Evolutionary conservation across 1,284 basidiomycete species (phyloP).

Genomic region (Ganoderma lingzhi): DNA sequence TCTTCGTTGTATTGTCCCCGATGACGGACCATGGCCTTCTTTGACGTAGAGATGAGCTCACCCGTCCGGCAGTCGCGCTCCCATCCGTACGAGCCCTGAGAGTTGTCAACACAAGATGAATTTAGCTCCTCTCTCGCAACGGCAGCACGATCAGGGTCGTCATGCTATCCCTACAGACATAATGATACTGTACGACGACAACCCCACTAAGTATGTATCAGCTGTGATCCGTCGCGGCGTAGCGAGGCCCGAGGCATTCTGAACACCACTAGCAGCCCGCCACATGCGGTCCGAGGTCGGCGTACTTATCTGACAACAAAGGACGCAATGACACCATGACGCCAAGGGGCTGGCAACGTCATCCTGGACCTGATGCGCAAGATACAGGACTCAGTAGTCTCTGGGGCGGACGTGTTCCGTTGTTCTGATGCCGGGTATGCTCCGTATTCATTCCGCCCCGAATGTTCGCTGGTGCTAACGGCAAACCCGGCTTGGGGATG

Average conservation of each 20-base stretch:
- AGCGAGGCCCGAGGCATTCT: background rate
- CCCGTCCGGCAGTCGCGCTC: background rate
- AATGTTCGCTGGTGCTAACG: slow-evolving; percentile 16
- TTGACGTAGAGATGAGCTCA: slow-evolving; percentile 27
- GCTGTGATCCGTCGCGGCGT: background rate
- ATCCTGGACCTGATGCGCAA: background rate
- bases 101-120: background rate
- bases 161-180: background rate
- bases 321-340: background rate
- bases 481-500: background rate
- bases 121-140: background rate
- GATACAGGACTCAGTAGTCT: background rate
- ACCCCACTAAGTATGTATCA: background rate
- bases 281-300: background rate
- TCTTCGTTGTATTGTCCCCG: background rate
- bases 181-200: background rate
- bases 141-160: background rate
- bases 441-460: slow-evolving; percentile 30
- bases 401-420: background rate
- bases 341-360: slow-evolving; percentile 1
- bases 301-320: background rate
- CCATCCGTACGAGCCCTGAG: background rate
- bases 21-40: slow-evolving; percentile 3
- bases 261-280: background rate
- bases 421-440: slow-evolving; percentile 33